Evolutionary conservation across 495 filamentous ascomycete species (phyloP).

Genomic region (Neurospora sp.): DNA sequence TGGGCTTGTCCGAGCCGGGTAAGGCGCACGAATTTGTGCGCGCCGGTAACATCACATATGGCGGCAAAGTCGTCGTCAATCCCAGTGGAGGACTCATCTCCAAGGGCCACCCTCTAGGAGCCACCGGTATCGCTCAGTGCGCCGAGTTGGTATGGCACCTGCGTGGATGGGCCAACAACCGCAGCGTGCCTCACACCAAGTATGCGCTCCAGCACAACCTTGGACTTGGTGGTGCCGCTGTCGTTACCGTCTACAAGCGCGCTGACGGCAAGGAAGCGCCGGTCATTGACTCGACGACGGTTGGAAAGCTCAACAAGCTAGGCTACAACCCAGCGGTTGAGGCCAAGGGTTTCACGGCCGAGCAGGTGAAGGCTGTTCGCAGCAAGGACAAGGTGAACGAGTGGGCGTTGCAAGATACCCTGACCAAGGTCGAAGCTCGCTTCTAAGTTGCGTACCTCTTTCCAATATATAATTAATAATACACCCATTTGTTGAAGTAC

Average conservation of each 20-base stretch:
- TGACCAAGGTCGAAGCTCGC: conserved; percentile 53
- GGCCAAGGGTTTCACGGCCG: conserved; percentile 72
- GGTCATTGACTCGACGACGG: conserved; percentile 43
- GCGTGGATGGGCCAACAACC: conserved; percentile 91
- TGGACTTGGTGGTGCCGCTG: conserved; percentile 82
- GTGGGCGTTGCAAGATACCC: conserved; percentile 66
- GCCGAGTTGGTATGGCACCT: conserved; percentile 95
- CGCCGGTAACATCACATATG: conserved; percentile 83
- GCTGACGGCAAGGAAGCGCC: conserved; percentile 60
- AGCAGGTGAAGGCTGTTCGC: conserved; percentile 59
- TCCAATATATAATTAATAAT: neutral
- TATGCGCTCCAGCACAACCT: conserved; percentile 88
- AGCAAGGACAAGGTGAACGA: conserved; percentile 57
- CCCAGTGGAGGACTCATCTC: conserved; percentile 89
- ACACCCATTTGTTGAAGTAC: neutral
- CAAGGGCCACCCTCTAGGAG: conserved; percentile 92
- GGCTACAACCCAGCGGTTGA: conserved; percentile 92
- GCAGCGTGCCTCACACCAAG: conserved; percentile 54
- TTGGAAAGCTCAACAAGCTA: conserved; percentile 54
- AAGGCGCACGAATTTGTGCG: conserved; percentile 92
- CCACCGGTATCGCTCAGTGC: conserved; percentile 88
- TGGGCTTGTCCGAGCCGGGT: conserved; percentile 68
- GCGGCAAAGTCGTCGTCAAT: conserved; percentile 80
- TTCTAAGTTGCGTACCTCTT: conserved; percentile 18
- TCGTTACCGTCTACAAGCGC: conserved; percentile 85